These are phyloP conservation scores for Xylariaceae sp. DNA, from an alignment of 2,329 filamentous ascomycete species.

Conservation along the genomic window DNA sequence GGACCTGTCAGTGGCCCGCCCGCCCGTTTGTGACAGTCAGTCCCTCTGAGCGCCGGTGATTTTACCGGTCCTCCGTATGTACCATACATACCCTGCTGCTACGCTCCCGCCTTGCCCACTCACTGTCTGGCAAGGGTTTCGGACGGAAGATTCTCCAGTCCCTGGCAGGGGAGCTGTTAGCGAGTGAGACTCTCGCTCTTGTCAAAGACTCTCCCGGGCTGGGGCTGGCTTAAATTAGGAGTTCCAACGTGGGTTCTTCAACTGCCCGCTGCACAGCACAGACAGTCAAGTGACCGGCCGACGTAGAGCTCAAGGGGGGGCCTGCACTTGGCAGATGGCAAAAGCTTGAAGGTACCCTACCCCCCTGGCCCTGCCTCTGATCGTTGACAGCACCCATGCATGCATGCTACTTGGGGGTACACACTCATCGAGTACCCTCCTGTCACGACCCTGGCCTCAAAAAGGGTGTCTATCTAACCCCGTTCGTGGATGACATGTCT, in stretches of 20 bases:
- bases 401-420: conserved; percentile 20
- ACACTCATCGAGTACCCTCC: conserved; percentile 17
- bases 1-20: no score
- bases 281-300: conserved; percentile 6
- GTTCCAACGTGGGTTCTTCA: no score
- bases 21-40: no score
- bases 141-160: background rate
- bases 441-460: no score
- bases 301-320: conserved; percentile 9
- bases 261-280: conserved; percentile 11
- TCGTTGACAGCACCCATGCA: conserved; percentile 19
- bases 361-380: conserved; percentile 15
- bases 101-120: background rate
- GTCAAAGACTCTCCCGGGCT: conserved; percentile 3
- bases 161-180: background rate
- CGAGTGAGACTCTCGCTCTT: conserved; percentile 7
- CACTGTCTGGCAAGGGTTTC: background rate
- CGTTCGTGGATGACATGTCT: conserved; percentile 18
- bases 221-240: no score
- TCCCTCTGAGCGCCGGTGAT: no score
- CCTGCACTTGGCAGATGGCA: conserved; percentile 10
- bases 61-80: no score
- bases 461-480: no score
- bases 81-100: background rate
- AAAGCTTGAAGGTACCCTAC: conserved; percentile 18